phyloP scores from a whole-genome alignment of 331 rosid genomes.

The Cydonia oblonga region DNA sequence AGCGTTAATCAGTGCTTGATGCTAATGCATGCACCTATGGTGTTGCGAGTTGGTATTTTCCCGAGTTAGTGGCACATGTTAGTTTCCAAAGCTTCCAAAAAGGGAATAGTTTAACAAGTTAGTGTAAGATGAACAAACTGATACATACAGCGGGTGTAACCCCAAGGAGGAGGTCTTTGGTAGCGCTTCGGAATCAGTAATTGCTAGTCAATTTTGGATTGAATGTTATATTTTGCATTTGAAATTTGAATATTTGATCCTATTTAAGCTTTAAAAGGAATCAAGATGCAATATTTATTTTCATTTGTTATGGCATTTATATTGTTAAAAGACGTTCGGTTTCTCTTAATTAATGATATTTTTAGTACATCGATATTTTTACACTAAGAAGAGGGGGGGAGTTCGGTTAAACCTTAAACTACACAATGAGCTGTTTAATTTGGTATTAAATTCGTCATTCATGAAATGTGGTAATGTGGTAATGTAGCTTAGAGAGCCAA shows the following conservation, averaged over 20 bases:
- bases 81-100: slow-evolving; percentile 8
- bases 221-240: slow-evolving; percentile 3
- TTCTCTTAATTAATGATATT: background rate
- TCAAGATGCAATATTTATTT: background rate
- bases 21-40: background rate
- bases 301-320: background rate
- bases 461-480: too few relatives aligned
- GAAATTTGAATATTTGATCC: background rate
- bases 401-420: accelerated
- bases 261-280: background rate
- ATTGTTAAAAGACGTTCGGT: background rate
- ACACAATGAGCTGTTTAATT: too few relatives aligned
- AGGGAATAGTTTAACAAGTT: slow-evolving; percentile 7
- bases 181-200: background rate
- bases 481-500: background rate
- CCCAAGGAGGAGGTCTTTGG: background rate
- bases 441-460: too few relatives aligned
- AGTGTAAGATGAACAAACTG: slow-evolving; percentile 9
- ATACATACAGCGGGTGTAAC: slow-evolving; percentile 1
- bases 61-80: background rate
- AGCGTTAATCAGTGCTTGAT: slow-evolving; percentile 39
- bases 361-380: too few relatives aligned
- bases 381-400: accelerated
- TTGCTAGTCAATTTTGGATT: slow-evolving; percentile 20
- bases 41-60: background rate